Conservation (phyloP, 1,139 yeast genomes). For the Scheffersomyces stambukii region DNA sequence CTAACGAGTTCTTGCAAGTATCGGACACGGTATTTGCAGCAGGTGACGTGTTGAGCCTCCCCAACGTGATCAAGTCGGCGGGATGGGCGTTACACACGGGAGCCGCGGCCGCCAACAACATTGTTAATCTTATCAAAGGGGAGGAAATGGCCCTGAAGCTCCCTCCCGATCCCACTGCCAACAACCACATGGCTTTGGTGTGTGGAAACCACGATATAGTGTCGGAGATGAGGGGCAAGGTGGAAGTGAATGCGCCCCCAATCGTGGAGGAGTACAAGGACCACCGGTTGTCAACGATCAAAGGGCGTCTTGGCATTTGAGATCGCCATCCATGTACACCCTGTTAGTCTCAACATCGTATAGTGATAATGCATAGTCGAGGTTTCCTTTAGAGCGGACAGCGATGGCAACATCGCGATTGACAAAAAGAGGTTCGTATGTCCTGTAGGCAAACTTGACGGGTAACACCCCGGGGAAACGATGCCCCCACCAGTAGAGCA, state of each 20-base stretch:
- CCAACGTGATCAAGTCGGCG: constrained; percentile 36
- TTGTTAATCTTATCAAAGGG: constrained; percentile 13
- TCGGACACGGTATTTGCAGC: neutral
- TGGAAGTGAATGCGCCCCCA: neutral
- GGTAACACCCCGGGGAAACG: constrained; percentile 15
- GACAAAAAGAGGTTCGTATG: constrained; percentile 36
- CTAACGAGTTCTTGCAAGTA: neutral
- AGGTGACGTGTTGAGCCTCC: constrained; percentile 35
- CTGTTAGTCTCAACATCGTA: constrained; percentile 5
- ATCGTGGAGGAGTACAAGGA: neutral
- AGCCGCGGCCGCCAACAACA: constrained; percentile 31
- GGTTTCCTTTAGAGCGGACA: constrained; percentile 1
- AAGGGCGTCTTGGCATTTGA: constrained; percentile 1
- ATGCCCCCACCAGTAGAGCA: constrained; percentile 46
- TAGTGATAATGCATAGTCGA: constrained; percentile 5
- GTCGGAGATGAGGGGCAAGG: neutral
- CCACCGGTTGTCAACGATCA: neutral
- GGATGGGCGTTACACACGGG: constrained; percentile 45
- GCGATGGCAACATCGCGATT: constrained; percentile 9
- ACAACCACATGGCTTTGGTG: constrained; percentile 1
- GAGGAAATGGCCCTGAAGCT: constrained; percentile 16
- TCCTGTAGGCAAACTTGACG: constrained; percentile 41
- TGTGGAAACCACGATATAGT: neutral
- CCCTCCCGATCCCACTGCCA: constrained; percentile 14
- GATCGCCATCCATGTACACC: constrained; percentile 10